A percentile compares a stretch with the other conserved stretches of the same genome.
Conservation (phyloP, 2,329 filamentous ascomycete species). For the Pseudogymnoascus verrucosus region DNA sequence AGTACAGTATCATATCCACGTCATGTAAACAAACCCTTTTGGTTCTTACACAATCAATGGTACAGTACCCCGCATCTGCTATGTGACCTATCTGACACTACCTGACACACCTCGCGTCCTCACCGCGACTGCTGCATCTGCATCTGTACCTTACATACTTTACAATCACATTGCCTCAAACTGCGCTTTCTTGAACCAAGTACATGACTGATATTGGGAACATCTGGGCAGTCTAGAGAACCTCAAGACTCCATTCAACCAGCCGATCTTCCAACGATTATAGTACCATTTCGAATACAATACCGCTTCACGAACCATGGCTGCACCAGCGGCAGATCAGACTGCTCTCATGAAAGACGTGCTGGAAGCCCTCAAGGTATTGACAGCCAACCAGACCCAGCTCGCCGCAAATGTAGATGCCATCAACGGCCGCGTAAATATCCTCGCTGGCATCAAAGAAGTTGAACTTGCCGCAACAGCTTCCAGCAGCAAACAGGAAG, state of each 20-base stretch:
- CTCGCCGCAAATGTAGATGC: constrained; percentile 49
- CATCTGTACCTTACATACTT: neutral
- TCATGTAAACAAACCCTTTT: neutral
- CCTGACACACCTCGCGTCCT: neutral
- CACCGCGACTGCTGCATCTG: neutral
- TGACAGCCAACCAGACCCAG: constrained; percentile 47
- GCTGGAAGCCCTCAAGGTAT: constrained; percentile 43
- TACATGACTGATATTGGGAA: neutral
- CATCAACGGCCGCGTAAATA: constrained; percentile 54
- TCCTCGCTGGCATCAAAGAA: constrained; percentile 50
- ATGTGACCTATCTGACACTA: neutral
- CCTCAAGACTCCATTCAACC: neutral
- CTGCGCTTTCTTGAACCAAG: neutral
- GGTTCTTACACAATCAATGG: neutral
- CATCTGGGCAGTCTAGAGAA: neutral
- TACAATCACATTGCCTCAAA: neutral
- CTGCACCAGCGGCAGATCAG: constrained; percentile 21
- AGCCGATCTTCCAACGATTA: constrained; percentile 12
- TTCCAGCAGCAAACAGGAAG: neutral
- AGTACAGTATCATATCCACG: neutral
- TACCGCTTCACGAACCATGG: constrained; percentile 14
- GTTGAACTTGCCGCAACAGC: constrained; percentile 35
- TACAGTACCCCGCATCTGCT: neutral
- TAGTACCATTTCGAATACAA: neutral
- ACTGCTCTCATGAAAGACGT: constrained; percentile 43